Evolutionary conservation across 495 filamentous ascomycete genomes (phyloP), one percentile per base, ranked within the genome.

Genomic region (Mycothermus thermophilus): DNA sequence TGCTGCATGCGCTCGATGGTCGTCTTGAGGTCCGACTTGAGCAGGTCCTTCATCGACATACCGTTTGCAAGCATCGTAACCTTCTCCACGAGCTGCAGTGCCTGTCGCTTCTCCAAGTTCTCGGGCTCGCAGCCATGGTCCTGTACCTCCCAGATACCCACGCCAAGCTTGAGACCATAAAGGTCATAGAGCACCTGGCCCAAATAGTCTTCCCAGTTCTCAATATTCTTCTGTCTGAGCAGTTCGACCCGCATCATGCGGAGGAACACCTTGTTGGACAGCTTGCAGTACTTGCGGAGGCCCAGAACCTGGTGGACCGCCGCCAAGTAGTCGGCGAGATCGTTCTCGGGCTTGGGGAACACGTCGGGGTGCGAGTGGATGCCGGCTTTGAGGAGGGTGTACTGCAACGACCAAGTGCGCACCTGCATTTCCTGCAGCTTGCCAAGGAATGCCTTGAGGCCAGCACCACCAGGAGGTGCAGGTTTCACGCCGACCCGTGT

Each of bases 341-440:
- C 79, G 34, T 79, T 80, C 34, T 75, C 63, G 0, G 74, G 67
- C 19, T 64, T 67, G 1, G 69, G 55, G 41, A 85, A 86, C 0
- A 66, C 32, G 9, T 72, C 65, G 11, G 54, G 49, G 36, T 79
- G 77, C 46, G 90, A 82, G 1, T 59, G 46, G 24, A 84, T 77
- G 11, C 71, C 79, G 46, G 87, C 79, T 42, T 80, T 79, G 11
- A 93, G 47, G 34, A 93, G 63, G 0, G 72, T 71, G 52, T 75
- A 77, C 36, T 80, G 72, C 20, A 95, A 56, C 8, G 79, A 78
- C 86, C 90, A 96, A 18, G 75, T 75, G 27, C 82, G 75, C 5
- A 96, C 77, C 42, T 94, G 80, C 71, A 93, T 82, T 38, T 95
- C 87, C 23, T 83, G 74, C 26, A 93, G 69, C 50, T 77, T 85